These are phyloP conservation scores for Amborella trichopoda DNA, from an alignment of 164 flowering plant species.

Conservation along the genomic window DNA sequence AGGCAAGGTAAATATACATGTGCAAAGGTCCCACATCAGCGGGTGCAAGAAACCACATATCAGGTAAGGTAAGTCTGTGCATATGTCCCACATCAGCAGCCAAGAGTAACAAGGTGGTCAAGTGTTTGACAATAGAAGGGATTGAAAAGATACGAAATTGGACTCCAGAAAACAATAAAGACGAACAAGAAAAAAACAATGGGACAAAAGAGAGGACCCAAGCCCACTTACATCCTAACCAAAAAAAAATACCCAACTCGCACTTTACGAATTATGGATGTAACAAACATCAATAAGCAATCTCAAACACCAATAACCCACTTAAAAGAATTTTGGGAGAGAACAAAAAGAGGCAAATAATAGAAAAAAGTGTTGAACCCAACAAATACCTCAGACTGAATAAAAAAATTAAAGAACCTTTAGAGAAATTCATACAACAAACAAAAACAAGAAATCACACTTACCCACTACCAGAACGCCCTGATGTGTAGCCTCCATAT, in stretches of 20 bases:
- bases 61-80: background rate
- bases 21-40: background rate
- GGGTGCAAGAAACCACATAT: background rate
- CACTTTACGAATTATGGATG: too few relatives aligned
- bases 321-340: background rate
- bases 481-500: constrained; percentile 38
- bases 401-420: background rate
- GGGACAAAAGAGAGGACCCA: too few relatives aligned
- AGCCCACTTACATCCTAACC: too few relatives aligned
- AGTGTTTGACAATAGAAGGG: background rate
- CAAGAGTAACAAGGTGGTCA: background rate
- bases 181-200: too few relatives aligned
- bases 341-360: background rate
- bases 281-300: background rate
- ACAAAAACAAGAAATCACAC: constrained; percentile 2
- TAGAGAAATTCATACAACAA: background rate
- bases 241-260: too few relatives aligned
- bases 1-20: too few relatives aligned
- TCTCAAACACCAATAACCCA: background rate
- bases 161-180: too few relatives aligned
- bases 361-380: background rate
- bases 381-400: background rate
- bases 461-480: constrained; percentile 9
- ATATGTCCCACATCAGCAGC: background rate
- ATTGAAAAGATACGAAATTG: background rate